phyloP scores from a whole-genome alignment of 805 yeast genomes.

The Candida glaebosa region DNA sequence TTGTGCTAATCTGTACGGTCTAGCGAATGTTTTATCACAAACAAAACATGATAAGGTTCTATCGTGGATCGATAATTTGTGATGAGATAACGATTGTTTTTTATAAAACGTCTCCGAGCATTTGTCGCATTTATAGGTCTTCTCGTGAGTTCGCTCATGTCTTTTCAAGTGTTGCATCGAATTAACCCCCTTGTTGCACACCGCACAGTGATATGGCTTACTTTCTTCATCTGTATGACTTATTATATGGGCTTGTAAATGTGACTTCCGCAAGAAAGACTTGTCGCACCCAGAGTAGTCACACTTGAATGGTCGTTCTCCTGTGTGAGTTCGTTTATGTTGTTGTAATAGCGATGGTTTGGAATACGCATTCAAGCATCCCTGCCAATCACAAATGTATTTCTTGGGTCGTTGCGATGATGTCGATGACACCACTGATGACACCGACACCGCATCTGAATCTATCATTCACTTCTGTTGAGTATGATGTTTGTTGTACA shows the following conservation, averaged over 20 bases:
- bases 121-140: conserved; percentile 59
- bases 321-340: conserved; percentile 74
- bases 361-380: conserved; percentile 73
- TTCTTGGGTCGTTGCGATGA: conserved; percentile 51
- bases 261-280: conserved; percentile 73
- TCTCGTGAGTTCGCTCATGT: conserved; percentile 78
- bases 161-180: conserved; percentile 77
- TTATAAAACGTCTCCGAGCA: conserved; percentile 71
- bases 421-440: conserved; percentile 10
- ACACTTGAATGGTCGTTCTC: conserved; percentile 75
- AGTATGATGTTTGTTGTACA: background rate
- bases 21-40: conserved; percentile 62
- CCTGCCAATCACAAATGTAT: conserved; percentile 59
- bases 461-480: conserved; percentile 9
- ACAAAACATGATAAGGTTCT: conserved; percentile 50
- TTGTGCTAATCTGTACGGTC: conserved; percentile 61
- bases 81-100: conserved; percentile 73
- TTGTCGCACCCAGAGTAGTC: conserved; percentile 52
- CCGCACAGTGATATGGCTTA: conserved; percentile 69
- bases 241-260: conserved; percentile 68
- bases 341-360: conserved; percentile 82
- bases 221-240: conserved; percentile 53
- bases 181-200: conserved; percentile 80
- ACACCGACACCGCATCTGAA: conserved; percentile 12
- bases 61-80: conserved; percentile 61